Base-by-base conservation (phyloP, 129 eudicot species). In the Logfia minima region DNA sequence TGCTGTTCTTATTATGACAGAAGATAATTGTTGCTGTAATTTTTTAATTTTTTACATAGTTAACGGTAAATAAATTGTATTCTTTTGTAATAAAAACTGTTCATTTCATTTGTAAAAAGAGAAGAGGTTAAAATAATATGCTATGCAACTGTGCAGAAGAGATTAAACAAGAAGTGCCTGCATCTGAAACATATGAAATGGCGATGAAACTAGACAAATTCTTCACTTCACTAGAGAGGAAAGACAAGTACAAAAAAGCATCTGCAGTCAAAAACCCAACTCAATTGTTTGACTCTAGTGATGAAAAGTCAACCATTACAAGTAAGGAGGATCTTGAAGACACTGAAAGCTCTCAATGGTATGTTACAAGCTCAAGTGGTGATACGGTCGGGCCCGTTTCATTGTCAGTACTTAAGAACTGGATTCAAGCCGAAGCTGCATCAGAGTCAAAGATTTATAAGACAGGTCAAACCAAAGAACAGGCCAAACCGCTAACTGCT, bases 391-490 rank as follows among this genome's bases (percentile, higher is more conserved):
- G 87, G 23, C 87, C 83, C 13, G 53, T 70, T 22, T 78, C 84
- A 23, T 80, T 89, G 62, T 75, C 84, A 0, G 76, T 83, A 64
- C 79, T 89, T 59, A 78, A 86, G 80, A 55, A 66, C 69, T 89
- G 87, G 89, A 82, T 76, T 39, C 78, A 81, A 28, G 64, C 67
- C 68, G 19, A 45, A 18, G 75, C 62, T 77, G 90, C 92, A 26
- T 75, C 80, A 4, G 70, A 82, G 66, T 84, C 81, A 55, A 87
- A 72, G 74, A 86, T 86, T 26, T 87, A 84, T 66, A 87, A 72
- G 76, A 69, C 61, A 8, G 76, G 66, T 71, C 83, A 90, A 83
- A 74, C 68, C 45, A 77, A 84, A 77, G 86, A 84, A n/a, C 55
- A 86, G 75, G 90, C 82, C 3, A 76, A 78, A 58, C 75, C 78